A percentile compares a stretch with the other conserved stretches of the same genome.
Conservation (phyloP, 257 asterid species). For the Schizonepeta tenuifolia region DNA sequence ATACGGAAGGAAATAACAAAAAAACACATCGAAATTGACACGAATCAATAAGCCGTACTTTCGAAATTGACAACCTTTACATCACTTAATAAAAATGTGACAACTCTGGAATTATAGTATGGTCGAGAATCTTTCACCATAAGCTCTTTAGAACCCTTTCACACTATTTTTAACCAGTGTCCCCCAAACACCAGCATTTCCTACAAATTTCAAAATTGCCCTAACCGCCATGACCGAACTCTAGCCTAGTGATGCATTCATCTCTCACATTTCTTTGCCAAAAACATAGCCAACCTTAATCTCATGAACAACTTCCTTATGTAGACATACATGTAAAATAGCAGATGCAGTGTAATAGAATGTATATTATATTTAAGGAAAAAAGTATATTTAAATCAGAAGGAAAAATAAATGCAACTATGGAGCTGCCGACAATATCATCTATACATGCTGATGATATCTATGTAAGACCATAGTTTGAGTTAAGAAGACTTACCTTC, state of each 20-base stretch:
- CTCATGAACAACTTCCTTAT: neutral
- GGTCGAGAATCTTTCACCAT: neutral
- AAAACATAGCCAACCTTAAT: neutral
- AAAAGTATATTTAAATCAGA: neutral
- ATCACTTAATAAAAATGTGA: neutral
- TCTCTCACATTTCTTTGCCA: neutral
- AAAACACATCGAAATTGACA: neutral
- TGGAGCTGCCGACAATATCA: neutral
- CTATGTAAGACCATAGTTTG: neutral
- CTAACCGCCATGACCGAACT: neutral
- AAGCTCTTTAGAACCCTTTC: neutral
- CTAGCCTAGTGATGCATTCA: conserved; percentile 5
- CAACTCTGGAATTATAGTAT: neutral
- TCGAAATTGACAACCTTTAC: conserved; percentile 8
- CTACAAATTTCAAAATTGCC: neutral
- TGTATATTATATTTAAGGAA: neutral
- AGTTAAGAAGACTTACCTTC: conserved; percentile 1
- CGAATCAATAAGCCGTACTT: neutral
- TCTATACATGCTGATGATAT: neutral
- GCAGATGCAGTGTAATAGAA: neutral
- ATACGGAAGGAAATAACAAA: neutral
- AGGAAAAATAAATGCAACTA: neutral
- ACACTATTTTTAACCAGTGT: neutral
- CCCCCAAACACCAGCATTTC: neutral
- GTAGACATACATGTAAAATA: neutral